Evolutionary conservation across 768 basidiomycete species (phyloP).

Genomic region (Amanita phalloides): DNA sequence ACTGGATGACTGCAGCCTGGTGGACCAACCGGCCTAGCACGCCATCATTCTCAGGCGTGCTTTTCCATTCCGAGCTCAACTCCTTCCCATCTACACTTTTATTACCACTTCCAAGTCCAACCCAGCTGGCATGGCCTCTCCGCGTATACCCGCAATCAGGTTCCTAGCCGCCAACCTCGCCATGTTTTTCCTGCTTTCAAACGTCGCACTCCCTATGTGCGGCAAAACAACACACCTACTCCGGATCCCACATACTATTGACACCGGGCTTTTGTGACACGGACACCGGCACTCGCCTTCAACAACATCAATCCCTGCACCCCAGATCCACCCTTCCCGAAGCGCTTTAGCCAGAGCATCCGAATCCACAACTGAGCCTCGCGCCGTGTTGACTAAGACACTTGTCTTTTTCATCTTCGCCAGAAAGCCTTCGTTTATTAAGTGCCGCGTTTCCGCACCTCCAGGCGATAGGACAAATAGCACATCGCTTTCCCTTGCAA

Average conservation of each 20-base stretch:
- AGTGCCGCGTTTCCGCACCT: slow-evolving; percentile 54
- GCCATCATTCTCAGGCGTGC: background rate
- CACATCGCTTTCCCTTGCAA: slow-evolving; percentile 76
- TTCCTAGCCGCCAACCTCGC: slow-evolving; percentile 66
- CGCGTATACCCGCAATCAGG: slow-evolving; percentile 45
- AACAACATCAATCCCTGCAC: slow-evolving; percentile 89
- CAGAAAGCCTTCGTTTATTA: slow-evolving; percentile 66
- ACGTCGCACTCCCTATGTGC: slow-evolving; percentile 86
- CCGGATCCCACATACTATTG: background rate
- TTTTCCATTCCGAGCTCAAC: too few relatives aligned
- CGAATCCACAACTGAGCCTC: slow-evolving; percentile 86
- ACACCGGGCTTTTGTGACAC: background rate
- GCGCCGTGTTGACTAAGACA: slow-evolving; percentile 75
- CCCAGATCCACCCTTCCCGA: slow-evolving; percentile 72
- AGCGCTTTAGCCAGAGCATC: slow-evolving; percentile 80
- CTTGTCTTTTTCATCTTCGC: slow-evolving; percentile 76
- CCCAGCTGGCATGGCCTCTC: slow-evolving; percentile 44
- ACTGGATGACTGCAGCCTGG: background rate
- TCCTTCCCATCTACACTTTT: background rate
- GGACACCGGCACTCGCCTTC: slow-evolving; percentile 41
- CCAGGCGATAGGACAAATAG: slow-evolving; percentile 79
- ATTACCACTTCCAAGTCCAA: slow-evolving; percentile 12
- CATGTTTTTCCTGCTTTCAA: slow-evolving; percentile 79
- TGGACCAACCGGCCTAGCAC: background rate
- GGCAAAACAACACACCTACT: slow-evolving; percentile 72